Conservation (phyloP, 78 protist species). For the Dictyostelium citrinum region DNA sequence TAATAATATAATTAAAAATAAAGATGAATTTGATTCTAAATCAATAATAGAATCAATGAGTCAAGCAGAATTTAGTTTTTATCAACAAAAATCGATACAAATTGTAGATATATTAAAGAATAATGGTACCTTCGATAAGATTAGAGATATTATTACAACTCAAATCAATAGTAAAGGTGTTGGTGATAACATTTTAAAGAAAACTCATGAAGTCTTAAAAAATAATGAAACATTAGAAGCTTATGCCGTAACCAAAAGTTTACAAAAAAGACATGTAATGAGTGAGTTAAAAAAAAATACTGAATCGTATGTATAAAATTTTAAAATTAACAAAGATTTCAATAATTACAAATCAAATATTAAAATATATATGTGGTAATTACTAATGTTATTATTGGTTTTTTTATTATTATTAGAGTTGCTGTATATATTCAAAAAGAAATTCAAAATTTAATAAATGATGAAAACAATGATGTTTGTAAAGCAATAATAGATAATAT, state of each 20-base stretch:
- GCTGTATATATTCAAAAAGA: conserved; percentile 24
- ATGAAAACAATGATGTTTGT: conserved; percentile 7
- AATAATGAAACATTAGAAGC: background rate
- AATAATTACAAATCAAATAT: too few relatives aligned
- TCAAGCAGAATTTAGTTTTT: background rate
- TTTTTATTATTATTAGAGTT: background rate
- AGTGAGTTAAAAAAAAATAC: conserved; percentile 2
- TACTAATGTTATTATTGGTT: too few relatives aligned
- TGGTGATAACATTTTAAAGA: background rate
- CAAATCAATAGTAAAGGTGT: background rate
- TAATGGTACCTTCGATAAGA: conserved; percentile 63
- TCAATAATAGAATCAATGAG: background rate
- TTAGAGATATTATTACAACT: conserved; percentile 37
- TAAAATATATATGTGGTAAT: too few relatives aligned
- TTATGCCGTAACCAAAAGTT: background rate
- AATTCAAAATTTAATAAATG: conserved; percentile 10
- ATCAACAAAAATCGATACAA: conserved; percentile 52
- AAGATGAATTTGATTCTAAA: background rate
- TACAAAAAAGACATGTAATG: conserved; percentile 36
- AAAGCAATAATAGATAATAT: conserved; percentile 26
- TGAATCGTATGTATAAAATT: conserved; percentile 4
- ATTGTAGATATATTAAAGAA: conserved; percentile 35
- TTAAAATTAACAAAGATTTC: too few relatives aligned
- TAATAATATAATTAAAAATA: background rate
- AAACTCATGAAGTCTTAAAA: background rate